These are phyloP conservation scores for Eucommia ulmoides DNA, from an alignment of 257 asterid species.

Conservation along the genomic window DNA sequence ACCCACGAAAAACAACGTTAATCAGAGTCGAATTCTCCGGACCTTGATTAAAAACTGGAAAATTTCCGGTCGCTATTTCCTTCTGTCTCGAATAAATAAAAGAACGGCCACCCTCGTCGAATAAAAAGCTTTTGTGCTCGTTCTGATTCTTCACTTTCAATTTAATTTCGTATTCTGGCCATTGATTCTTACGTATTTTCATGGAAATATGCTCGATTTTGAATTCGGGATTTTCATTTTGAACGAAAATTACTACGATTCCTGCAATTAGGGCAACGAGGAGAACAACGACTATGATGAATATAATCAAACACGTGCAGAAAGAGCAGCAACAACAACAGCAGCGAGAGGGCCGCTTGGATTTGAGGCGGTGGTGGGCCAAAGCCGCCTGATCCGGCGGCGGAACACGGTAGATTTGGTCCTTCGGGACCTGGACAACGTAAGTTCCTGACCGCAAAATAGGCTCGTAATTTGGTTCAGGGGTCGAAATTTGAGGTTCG, in stretches of 20 bases:
- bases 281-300: background rate
- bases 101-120: background rate
- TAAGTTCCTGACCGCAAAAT: background rate
- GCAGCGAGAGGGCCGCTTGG: too few species aligned
- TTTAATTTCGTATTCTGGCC: background rate
- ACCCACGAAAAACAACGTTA: background rate
- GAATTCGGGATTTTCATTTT: constrained; percentile 1
- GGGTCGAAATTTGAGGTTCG: background rate
- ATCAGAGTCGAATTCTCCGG: background rate
- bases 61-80: constrained; percentile 6
- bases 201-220: background rate
- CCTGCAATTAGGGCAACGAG: background rate
- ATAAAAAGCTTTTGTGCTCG: constrained; percentile 2
- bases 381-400: background rate
- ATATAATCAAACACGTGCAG: too few species aligned
- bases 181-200: too few species aligned
- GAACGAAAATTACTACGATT: background rate
- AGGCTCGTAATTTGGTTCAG: background rate
- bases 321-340: background rate
- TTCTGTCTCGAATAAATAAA: constrained; percentile 1
- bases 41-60: background rate
- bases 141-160: constrained; percentile 2
- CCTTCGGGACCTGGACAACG: background rate
- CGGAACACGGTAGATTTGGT: background rate
- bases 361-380: background rate